phyloP scores from a whole-genome alignment of 345 rosid genomes.

The Odontarrhena argentea region DNA sequence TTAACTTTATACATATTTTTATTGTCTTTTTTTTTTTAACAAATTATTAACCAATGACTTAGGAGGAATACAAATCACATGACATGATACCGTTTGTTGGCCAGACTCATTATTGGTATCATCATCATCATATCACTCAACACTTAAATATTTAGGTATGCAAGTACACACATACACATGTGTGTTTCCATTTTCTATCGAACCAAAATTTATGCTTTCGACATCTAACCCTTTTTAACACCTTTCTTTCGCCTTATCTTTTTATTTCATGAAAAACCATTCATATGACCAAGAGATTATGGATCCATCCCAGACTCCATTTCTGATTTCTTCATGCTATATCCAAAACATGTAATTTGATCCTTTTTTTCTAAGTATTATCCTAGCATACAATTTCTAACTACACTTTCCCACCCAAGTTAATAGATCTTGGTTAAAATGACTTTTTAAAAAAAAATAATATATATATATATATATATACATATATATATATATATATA shows the following conservation, averaged over 20 bases:
- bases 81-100: conserved; percentile 40
- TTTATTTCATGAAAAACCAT: not conserved
- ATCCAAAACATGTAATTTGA: too few species aligned
- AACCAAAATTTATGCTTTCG: not conserved
- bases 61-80: conserved; percentile 38
- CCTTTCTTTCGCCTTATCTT: not conserved
- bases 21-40: not conserved
- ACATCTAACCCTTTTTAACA: conserved; percentile 1
- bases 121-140: conserved; percentile 2
- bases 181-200: conserved; percentile 23
- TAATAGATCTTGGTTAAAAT: too few species aligned
- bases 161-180: conserved; percentile 36
- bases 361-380: too few species aligned
- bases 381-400: too few species aligned
- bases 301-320: too few species aligned
- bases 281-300: too few species aligned
- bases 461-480: too few species aligned
- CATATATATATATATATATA: too few species aligned
- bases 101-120: conserved; percentile 36
- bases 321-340: too few species aligned
- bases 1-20: not conserved
- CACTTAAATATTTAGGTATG: conserved; percentile 3
- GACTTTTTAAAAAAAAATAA: too few species aligned
- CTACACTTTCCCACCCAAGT: too few species aligned
- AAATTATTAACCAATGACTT: conserved; percentile 33